These are phyloP conservation scores for Yarrowia yakushimensis DNA, from an alignment of 805 yeast genomes.

Conservation along the genomic window DNA sequence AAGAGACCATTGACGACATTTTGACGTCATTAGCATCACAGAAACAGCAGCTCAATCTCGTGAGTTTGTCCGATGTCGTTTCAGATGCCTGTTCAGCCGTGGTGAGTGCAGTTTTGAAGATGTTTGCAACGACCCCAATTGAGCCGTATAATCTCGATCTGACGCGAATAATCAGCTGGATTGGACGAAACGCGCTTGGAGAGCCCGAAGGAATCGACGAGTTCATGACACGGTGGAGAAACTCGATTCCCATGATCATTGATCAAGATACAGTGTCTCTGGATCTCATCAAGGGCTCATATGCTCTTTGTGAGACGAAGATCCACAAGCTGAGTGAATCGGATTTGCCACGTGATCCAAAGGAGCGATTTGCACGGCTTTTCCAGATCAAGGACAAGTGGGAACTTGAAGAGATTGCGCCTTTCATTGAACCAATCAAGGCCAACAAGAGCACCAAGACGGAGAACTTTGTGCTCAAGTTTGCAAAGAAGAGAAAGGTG, in stretches of 20 bases:
- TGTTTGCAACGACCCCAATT: constrained; percentile 41
- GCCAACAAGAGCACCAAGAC: constrained; percentile 48
- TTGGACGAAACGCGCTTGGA: constrained; percentile 54
- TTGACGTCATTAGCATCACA: constrained; percentile 31
- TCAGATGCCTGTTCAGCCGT: constrained; percentile 44
- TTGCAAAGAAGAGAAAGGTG: constrained; percentile 49
- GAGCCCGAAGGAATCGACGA: constrained; percentile 44
- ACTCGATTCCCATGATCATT: constrained; percentile 34
- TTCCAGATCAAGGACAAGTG: constrained; percentile 56
- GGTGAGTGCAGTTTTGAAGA: constrained; percentile 49
- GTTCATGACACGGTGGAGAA: constrained; percentile 36
- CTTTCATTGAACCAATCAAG: constrained; percentile 61
- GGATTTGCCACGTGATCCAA: constrained; percentile 49
- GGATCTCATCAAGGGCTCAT: constrained; percentile 53
- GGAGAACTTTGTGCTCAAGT: constrained; percentile 60
- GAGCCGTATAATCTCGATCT: constrained; percentile 43
- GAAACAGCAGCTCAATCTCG: constrained; percentile 3
- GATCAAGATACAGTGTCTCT: constrained; percentile 63
- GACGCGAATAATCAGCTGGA: constrained; percentile 52
- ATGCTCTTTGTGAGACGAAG: constrained; percentile 41
- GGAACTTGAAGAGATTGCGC: constrained; percentile 59
- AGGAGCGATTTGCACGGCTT: constrained; percentile 49
- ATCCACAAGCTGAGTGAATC: constrained; percentile 54
- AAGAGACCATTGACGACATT: constrained; percentile 32
- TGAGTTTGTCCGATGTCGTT: constrained; percentile 29